Evolutionary conservation across 441 rosid genomes (phyloP), one percentile per base, ranked within the genome.

Genomic region (Corymbia citriodora): DNA sequence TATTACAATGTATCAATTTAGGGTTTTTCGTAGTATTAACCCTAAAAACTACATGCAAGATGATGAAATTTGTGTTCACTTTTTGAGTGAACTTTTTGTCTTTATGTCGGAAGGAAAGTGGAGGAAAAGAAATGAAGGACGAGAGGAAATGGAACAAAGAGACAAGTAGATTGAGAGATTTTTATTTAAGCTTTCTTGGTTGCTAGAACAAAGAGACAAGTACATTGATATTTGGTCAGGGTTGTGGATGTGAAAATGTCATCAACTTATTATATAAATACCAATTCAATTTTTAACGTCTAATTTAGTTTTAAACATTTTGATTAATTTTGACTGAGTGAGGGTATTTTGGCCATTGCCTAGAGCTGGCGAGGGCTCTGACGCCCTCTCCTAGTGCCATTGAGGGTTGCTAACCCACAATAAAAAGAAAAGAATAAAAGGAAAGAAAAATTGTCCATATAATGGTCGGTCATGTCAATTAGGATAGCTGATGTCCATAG

Each of bases 401-500:
- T 3, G 70, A 29, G 33, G 70, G 70, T 63, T 63, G 33, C 2
- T 0, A 9, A 27, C 1, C 27, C 27, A 72, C 0, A 72, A 2
- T 33, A 6, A 16, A 33, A 68, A 31, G 3, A 68, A 68, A 27
- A 17, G 1, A 9, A 0, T 33, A 33, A 18, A 70, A 70, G 10
- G 6, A 10, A 52, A 15, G 54, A 13, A 19, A 36, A 19, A 0
- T 36, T 72, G 3, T 72, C 0, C 9, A 72, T 10, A 8, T 72
- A 7, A 19, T 15, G 0, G 5, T 10, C 1, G 0, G 13, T 1
- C 1, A 10, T 72, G 15, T 21, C 49, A 72, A 72, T 1, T 72
- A 19, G 4, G 2, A 72, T 3, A 6, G 12, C 9, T 0, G 0
- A 1, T 0, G 13, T 72, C 27, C 0, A 72, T 1, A 0, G 36